A percentile compares a stretch with the other conserved stretches of the same genome.
These are phyloP conservation scores for Monosporascus sp. DNA, from an alignment of 2,329 filamentous ascomycete species.

Conservation along the genomic window DNA sequence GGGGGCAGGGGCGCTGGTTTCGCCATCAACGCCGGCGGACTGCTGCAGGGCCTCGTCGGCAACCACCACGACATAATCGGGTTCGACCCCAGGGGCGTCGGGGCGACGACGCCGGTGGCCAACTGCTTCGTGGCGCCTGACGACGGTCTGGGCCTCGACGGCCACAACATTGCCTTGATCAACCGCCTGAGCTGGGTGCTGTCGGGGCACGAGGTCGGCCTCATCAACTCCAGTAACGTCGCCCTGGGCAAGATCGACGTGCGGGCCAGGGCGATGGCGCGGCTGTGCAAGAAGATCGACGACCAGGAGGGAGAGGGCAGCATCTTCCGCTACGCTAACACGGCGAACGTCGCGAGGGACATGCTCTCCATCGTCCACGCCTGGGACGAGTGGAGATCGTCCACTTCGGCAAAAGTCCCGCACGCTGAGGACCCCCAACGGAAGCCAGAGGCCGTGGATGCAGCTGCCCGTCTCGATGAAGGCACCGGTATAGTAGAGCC, in stretches of 20 bases:
- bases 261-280: conserved; percentile 23
- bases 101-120: conserved; percentile 31
- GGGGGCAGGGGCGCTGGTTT: conserved; percentile 35
- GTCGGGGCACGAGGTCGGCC: conserved; percentile 25
- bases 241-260: conserved; percentile 23
- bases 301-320: conserved; percentile 21
- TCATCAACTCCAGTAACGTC: conserved; percentile 28
- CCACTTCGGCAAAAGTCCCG: conserved; percentile 2
- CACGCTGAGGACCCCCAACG: conserved; percentile 2
- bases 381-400: conserved; percentile 30
- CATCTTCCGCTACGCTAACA: conserved; percentile 28
- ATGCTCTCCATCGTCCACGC: conserved; percentile 35
- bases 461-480: conserved; percentile 2
- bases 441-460: conserved; percentile 3
- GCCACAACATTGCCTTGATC: conserved; percentile 22
- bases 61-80: conserved; percentile 38
- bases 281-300: conserved; percentile 27
- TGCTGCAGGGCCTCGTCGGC: conserved; percentile 32
- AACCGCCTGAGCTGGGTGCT: conserved; percentile 28
- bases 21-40: conserved; percentile 17
- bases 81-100: conserved; percentile 42
- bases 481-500: conserved; percentile 4
- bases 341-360: conserved; percentile 31
- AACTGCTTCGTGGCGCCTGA: conserved; percentile 31
- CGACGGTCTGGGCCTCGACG: conserved; percentile 14